A percentile compares a stretch with the other conserved stretches of the same genome.
phyloP scores from a whole-genome alignment of 805 yeast genomes.

The Ogataea sp. region DNA sequence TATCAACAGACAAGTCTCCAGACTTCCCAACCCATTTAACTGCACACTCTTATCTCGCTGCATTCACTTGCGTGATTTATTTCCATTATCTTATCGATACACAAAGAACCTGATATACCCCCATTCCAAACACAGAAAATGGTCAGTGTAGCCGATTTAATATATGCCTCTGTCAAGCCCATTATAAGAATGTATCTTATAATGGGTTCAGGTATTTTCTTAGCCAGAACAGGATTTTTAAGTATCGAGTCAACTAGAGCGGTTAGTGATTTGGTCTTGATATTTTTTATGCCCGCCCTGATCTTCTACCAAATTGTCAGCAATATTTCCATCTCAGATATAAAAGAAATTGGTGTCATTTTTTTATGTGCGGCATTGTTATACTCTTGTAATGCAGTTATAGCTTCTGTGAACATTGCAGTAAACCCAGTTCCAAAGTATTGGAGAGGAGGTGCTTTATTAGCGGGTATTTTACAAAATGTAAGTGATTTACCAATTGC shows the following conservation, averaged over 20 bases:
- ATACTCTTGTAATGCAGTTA: constrained; percentile 39
- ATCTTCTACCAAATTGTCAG: constrained; percentile 56
- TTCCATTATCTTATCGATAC: too few species aligned
- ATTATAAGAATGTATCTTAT: constrained; percentile 68
- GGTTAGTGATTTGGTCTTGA: constrained; percentile 54
- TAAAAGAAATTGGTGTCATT: constrained; percentile 62
- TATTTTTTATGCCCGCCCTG: constrained; percentile 58
- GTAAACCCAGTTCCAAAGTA: constrained; percentile 46
- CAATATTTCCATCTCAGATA: constrained; percentile 54
- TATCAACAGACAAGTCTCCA: too few species aligned
- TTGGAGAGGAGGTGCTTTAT: constrained; percentile 65
- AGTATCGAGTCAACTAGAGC: constrained; percentile 56
- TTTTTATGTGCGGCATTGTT: constrained; percentile 43
- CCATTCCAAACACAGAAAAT: too few species aligned
- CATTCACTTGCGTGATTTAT: too few species aligned
- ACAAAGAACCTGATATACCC: too few species aligned
- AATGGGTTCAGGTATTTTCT: constrained; percentile 53
- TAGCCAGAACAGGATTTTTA: constrained; percentile 52
- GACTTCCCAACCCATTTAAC: too few species aligned
- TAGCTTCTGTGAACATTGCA: constrained; percentile 30
- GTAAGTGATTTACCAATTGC: constrained; percentile 76
- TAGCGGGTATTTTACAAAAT: constrained; percentile 68
- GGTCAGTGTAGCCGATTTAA: constrained; percentile 18
- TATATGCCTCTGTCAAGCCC: constrained; percentile 58
- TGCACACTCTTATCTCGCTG: too few species aligned